Conservation (phyloP, 129 eudicot species). For the Flaveria sonorensis region DNA sequence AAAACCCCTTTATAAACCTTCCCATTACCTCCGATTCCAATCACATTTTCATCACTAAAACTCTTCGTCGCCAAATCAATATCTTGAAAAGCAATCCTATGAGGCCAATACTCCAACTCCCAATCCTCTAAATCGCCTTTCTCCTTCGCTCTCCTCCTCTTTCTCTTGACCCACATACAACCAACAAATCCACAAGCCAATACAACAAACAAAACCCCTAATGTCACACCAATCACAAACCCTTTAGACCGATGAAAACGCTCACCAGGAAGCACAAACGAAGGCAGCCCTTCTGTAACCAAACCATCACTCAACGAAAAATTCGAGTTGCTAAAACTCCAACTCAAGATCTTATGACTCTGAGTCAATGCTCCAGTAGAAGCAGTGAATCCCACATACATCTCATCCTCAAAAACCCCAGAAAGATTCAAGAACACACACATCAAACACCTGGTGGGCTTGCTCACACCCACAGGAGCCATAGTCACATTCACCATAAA, state of each 20-base stretch:
- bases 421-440: constrained; percentile 47
- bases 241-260: constrained; percentile 38
- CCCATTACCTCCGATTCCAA: constrained; percentile 74
- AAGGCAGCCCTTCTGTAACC: constrained; percentile 53
- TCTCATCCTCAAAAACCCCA: constrained; percentile 62
- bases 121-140: constrained; percentile 72
- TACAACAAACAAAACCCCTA: constrained; percentile 36
- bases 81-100: constrained; percentile 57
- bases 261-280: constrained; percentile 54
- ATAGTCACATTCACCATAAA: constrained; percentile 52
- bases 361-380: constrained; percentile 58
- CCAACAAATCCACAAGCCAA: constrained; percentile 19
- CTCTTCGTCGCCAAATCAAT: constrained; percentile 57
- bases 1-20: constrained; percentile 70
- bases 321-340: constrained; percentile 77
- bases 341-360: constrained; percentile 61
- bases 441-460: constrained; percentile 56
- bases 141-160: constrained; percentile 41
- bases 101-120: constrained; percentile 89
- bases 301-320: constrained; percentile 49
- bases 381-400: constrained; percentile 81
- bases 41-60: constrained; percentile 67
- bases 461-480: constrained; percentile 52
- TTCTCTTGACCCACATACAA: constrained; percentile 37
- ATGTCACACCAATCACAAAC: constrained; percentile 48